Base-by-base conservation (phyloP, 768 basidiomycete genomes). In the Boletus barrowsii region DNA sequence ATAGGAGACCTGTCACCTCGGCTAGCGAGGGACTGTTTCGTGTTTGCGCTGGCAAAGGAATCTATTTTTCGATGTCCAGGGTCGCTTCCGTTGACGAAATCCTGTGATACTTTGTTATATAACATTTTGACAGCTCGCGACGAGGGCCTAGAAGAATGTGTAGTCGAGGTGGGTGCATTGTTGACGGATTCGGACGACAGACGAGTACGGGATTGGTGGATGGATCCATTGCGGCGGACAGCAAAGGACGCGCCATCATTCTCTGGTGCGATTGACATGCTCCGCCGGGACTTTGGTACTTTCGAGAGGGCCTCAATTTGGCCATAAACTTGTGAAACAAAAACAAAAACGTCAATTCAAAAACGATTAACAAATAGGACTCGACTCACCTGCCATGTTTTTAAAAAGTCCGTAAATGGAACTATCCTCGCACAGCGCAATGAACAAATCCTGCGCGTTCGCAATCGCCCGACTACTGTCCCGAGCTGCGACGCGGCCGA, bases 341-440 rank as follows among this genome's bases (percentile, higher is more conserved):
- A 51, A 56, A 59, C 32, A 51, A 59, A 47, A 49, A 58, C 32
- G 62, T 63, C 57, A 59, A 61, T 44, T 37, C 42, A 41, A 46
- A 26, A 54, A 58, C 40, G 50, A 56, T 59, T 47, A 55, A 41
- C 67, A 63, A 62, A 68, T 51, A 36, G 44, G 59, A 44, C 44
- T 26, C 3, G 29, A 48, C 79, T 59, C 59, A 91, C 94, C 88
- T 75, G 88, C 83, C 89, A 95, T 90, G 22, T 81, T 78, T 72
- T 84, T 90, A 73, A 95, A 94, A 55, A 90, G 78, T 26, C 81
- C 82, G 73, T 93, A 97, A 45, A 96, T 82, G 45, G 84, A 77
- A 60, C 90, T 86, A 71, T 97, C 95, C 72, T 97, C 95, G 57
- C 91, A 93, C 15, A 97, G 76, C 1, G 93, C 93, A 17, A 85